phyloP scores from a whole-genome alignment of 2,329 filamentous ascomycete species.

The Bipolaris victoriae region DNA sequence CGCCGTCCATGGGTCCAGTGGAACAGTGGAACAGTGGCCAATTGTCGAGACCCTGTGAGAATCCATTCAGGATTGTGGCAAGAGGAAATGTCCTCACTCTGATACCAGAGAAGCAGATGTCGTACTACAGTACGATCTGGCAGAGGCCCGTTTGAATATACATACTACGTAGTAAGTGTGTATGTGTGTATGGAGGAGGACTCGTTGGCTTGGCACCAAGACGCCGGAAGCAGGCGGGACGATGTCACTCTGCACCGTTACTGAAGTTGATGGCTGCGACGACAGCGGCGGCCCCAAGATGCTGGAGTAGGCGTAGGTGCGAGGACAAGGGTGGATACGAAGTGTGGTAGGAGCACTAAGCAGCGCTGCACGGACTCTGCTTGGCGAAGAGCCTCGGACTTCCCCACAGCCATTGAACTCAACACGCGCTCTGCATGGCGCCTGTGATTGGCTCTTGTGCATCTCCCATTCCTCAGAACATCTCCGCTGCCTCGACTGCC shows the following conservation, averaged over 20 bases:
- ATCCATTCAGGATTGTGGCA: neutral
- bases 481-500: constrained; percentile 6
- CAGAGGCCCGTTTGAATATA: too few relatives aligned
- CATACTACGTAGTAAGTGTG: neutral
- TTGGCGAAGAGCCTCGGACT: constrained; percentile 7
- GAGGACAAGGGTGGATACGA: neutral
- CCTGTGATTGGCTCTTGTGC: constrained; percentile 23
- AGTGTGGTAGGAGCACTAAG: neutral
- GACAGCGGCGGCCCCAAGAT: constrained; percentile 3
- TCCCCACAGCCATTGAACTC: constrained; percentile 17
- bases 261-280: constrained; percentile 3
- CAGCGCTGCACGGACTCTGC: constrained; percentile 5
- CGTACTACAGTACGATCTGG: neutral
- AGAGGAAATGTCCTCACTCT: neutral
- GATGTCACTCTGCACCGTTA: constrained; percentile 4
- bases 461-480: constrained; percentile 10
- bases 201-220: neutral
- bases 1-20: neutral
- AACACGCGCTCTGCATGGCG: constrained; percentile 10
- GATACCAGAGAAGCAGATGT: neutral
- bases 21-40: neutral
- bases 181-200: neutral
- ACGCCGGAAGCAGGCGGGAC: neutral
- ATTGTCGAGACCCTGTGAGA: neutral
- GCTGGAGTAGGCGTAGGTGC: neutral